phyloP scores from a whole-genome alignment of 257 asterid genomes.

The Nicotiana knightiana region DNA sequence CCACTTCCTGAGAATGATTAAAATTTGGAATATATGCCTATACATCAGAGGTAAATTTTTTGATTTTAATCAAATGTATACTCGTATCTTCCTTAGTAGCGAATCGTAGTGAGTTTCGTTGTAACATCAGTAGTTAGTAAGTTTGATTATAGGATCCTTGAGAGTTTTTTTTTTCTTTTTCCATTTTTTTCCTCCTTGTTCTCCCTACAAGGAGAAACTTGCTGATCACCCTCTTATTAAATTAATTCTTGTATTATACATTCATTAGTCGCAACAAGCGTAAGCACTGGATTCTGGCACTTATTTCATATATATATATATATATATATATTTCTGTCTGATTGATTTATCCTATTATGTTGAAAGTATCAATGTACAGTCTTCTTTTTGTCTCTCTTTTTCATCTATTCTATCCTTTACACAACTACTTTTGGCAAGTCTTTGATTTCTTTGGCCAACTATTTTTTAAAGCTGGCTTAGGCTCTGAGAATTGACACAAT shows the following conservation, averaged over 20 bases:
- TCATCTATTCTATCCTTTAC: not conserved
- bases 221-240: constrained; percentile 11
- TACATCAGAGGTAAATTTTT: constrained; percentile 31
- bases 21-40: constrained; percentile 28
- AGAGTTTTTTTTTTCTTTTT: constrained; percentile 18
- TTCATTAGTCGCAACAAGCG: constrained; percentile 15
- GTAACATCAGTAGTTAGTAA: constrained; percentile 31
- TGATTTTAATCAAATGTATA: constrained; percentile 27
- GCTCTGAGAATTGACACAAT: not conserved
- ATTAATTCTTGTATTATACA: constrained; percentile 32
- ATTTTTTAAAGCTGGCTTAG: not conserved
- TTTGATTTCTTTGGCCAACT: not conserved
- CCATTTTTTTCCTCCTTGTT: not conserved
- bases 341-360: not conserved
- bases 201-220: constrained; percentile 10
- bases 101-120: constrained; percentile 28
- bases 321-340: not conserved
- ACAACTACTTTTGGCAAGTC: not conserved
- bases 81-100: constrained; percentile 14
- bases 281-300: not conserved
- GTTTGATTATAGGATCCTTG: constrained; percentile 25
- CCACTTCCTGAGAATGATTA: constrained; percentile 20
- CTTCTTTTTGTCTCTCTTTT: not conserved
- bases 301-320: not conserved
- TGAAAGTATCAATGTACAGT: not conserved